phyloP scores from a whole-genome alignment of 2,329 filamentous ascomycete species.

The Fusarium agapanthi region DNA sequence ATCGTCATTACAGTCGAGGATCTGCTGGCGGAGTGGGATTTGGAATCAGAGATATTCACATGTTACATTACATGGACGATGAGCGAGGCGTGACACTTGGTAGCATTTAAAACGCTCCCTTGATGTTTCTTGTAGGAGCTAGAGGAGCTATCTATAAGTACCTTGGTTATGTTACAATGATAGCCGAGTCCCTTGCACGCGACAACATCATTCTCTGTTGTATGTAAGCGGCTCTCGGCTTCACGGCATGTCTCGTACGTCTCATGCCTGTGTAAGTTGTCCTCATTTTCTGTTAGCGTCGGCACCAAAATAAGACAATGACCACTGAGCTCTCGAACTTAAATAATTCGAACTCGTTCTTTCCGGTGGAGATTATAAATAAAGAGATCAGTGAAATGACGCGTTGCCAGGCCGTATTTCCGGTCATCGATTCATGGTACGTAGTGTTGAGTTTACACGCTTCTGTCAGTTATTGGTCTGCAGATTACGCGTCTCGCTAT shows the following conservation, averaged over 20 bases:
- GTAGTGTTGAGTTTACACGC: constrained; percentile 3
- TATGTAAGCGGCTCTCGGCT: constrained; percentile 3
- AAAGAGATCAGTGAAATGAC: not conserved
- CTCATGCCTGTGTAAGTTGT: not conserved
- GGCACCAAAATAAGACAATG: not conserved
- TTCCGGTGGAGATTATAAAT: not conserved
- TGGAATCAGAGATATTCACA: not conserved
- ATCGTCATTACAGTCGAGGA: not conserved
- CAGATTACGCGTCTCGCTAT: constrained; percentile 25
- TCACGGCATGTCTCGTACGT: constrained; percentile 12
- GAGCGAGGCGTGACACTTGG: not conserved
- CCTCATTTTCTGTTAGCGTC: not conserved
- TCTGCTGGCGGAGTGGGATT: not conserved
- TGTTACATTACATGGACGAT: not conserved
- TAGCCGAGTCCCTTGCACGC: not conserved
- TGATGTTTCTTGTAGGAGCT: not conserved
- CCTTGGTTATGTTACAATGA: not conserved
- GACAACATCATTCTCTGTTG: not conserved
- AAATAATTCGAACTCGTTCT: not conserved
- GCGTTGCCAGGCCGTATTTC: constrained; percentile 16
- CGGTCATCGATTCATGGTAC: not conserved
- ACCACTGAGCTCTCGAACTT: not conserved
- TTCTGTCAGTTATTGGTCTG: not conserved
- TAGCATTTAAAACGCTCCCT: not conserved
- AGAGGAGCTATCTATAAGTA: not conserved